Evolutionary conservation across 169 alveolate genomes (phyloP).

Genomic region (Perkinsus chesapeaki): DNA sequence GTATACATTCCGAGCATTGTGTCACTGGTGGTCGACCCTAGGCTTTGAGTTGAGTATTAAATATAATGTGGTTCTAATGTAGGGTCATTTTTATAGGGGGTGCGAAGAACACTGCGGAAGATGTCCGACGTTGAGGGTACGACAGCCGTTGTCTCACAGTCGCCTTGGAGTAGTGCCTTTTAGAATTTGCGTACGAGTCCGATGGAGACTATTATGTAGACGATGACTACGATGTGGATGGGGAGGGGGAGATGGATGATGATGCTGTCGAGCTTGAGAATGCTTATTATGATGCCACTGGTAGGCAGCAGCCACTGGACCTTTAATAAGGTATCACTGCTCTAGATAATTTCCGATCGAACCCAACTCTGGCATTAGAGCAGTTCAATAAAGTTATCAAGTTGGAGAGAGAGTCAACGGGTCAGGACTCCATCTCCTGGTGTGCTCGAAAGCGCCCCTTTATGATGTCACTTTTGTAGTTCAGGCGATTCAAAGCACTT

Average conservation of each 20-base stretch:
- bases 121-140: background rate
- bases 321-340: background rate
- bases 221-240: background rate
- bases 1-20: too few relatives aligned
- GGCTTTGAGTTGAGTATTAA: background rate
- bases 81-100: background rate
- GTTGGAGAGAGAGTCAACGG: background rate
- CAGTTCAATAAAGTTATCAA: background rate
- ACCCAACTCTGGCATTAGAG: background rate
- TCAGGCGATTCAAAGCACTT: background rate
- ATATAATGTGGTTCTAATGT: too few relatives aligned
- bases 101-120: background rate
- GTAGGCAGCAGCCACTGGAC: background rate
- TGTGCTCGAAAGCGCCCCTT: background rate
- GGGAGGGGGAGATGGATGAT: background rate
- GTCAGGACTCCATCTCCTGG: background rate
- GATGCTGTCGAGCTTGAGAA: conserved; percentile 6
- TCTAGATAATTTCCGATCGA: background rate
- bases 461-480: background rate
- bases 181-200: conserved; percentile 7
- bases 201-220: background rate
- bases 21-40: too few relatives aligned
- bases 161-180: too few relatives aligned
- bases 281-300: conserved; percentile 3
- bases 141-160: too few relatives aligned